Evolutionary conservation across 2,329 filamentous ascomycete species (phyloP), one percentile per base, ranked within the genome.

Genomic region (Diaporthe ilicicola): DNA sequence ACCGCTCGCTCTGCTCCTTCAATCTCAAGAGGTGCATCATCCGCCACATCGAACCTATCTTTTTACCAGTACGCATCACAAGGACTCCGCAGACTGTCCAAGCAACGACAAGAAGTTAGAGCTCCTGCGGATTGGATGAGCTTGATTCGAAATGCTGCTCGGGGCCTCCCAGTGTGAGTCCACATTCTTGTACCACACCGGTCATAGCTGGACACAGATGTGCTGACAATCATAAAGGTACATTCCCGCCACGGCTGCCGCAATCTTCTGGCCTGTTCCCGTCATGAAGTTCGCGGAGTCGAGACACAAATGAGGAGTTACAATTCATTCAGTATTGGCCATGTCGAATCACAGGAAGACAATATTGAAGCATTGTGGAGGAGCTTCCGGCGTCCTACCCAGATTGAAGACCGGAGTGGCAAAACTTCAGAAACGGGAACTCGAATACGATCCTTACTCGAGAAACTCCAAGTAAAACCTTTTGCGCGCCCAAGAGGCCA

Each of bases 1-100:
- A 22, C 65, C 53, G 42, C 50, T 56, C 65, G 32, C 42, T 67
- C 65, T 48, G 51, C 51, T 12, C 65, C 65, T 24, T 67, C 65
- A 44, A 48, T 53, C 29, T 48, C 51, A 29, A 54, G 65, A 19
- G 65, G 65, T 5, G 65, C 65, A 17, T 67, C 65, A 37, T 67
- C 65, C 17, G 39, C 65, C 22, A 67, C 65, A 39, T 67, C 65
- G 29, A 67, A 24, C 8, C 65, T 48, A 24, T 32, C 65, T 9
- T 48, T 67, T 15, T 48, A 67, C 50, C 51, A 53, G 34, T 67
- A 67, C 34, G 65, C 65, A 17, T 67, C 65, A 34, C 39, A 67
- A 17, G 65, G 65, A 3, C 37, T 67, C 12, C 65, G 65, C 51
- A 54, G 27, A 44, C 48, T 67, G 15, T 39, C 65, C 27, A 56